Conservation (phyloP, 352 stramenopile species). For the Phytophthora syringae region DNA sequence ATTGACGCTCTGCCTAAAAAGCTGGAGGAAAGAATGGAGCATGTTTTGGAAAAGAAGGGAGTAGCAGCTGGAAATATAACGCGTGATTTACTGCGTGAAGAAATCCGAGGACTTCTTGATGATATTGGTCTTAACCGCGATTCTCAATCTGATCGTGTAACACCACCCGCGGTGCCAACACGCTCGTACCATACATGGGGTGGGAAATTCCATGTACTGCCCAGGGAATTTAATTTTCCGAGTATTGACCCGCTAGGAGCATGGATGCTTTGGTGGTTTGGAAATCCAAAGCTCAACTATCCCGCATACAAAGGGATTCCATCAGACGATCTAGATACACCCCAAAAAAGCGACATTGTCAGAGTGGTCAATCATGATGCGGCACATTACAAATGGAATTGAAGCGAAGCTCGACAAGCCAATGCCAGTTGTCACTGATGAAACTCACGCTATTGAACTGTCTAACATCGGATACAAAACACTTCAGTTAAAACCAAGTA, state of each 20-base stretch:
- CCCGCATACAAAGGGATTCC: background rate
- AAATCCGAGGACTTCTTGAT: background rate
- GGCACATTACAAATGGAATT: conserved; percentile 10
- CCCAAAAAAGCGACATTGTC: conserved; percentile 6
- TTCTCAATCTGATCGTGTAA: background rate
- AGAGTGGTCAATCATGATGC: conserved; percentile 18
- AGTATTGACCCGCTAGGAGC: conserved; percentile 1
- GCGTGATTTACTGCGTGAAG: background rate
- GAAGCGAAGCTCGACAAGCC: background rate
- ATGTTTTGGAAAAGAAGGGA: background rate
- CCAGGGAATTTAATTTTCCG: background rate
- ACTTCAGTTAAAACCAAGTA: background rate
- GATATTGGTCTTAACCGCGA: background rate
- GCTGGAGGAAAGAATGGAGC: background rate
- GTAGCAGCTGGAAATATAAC: background rate
- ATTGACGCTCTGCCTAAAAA: background rate
- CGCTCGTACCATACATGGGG: background rate
- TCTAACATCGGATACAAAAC: background rate
- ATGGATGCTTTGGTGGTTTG: conserved; percentile 4
- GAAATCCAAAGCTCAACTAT: background rate
- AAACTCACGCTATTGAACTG: conserved; percentile 1
- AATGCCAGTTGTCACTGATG: background rate
- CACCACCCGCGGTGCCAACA: background rate
- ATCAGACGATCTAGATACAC: background rate
- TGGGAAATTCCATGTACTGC: background rate